Evolutionary conservation across 75 land plant species (phyloP), one percentile per base, ranked within the genome.

Genomic region (Adiantum capillusveneris): DNA sequence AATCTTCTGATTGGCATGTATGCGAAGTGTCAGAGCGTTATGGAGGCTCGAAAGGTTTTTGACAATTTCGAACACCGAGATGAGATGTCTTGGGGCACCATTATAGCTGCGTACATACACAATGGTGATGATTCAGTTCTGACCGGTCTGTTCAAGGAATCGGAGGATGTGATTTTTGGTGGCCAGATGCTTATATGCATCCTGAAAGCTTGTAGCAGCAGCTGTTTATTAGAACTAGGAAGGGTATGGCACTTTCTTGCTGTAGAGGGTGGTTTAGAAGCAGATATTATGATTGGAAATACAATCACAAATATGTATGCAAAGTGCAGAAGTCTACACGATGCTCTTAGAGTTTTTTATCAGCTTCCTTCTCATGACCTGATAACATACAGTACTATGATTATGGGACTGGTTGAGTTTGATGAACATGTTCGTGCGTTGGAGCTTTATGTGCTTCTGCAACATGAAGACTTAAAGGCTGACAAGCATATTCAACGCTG

Each of bases 31-130:
- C 22, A 21, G 14, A 6, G 18, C 50, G 5, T 46, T 18, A 2
- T 6, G 22, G 50, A 46, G 18, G 50, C 50, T 6, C 50, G 22
- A 3, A 46, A 14, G 12, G 14, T 46, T 21, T 46, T 46, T 46
- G 50, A 46, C 22, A 17, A 11, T 2, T 28, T 9, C 24, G 13
- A 3, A 22, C 6, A 24, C 2, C 31, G 31, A 16, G 31, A 55
- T 24, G 31, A 28, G 57, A 46, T 46, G 22, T 6, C 84, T 0
- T 84, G 81, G 73, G 82, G 78, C 44, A 45, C 73, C 1, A 20
- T 78, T 56, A 59, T 84, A 44, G 60, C 84, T 11, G 78, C 74
- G 9, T 78, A 65, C 54, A 71, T 53, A 21, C 64, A 68, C 18
- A 39, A 48, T 37, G 75, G 71, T n/a, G 11, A 22, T 6, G 59